Conservation (phyloP, 1,284 basidiomycete species). For the Ustilago shanxiensis region DNA sequence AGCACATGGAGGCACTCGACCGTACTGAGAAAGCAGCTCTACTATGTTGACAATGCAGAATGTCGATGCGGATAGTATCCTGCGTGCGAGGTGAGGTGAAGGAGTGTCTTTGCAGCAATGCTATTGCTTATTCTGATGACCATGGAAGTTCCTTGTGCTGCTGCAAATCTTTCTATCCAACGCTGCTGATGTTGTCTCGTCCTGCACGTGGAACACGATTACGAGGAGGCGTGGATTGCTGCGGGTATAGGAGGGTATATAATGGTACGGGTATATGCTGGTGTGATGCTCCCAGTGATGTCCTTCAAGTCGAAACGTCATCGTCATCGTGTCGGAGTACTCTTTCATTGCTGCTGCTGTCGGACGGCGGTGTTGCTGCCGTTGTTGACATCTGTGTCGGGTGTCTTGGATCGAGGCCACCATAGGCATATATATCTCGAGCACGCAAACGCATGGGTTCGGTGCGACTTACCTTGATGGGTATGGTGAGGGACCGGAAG, state of each 20-base stretch:
- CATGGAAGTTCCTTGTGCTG: not conserved
- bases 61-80: not conserved
- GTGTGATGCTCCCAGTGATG: not conserved
- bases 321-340: conserved; percentile 45
- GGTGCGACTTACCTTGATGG: conserved; percentile 58
- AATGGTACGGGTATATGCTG: not conserved
- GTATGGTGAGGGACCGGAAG: conserved; percentile 38
- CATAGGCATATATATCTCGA: conserved; percentile 46
- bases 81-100: not conserved
- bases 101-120: not conserved
- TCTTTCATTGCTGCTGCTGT: conserved; percentile 20
- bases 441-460: conserved; percentile 42
- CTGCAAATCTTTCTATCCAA: not conserved
- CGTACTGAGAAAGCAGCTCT: not conserved
- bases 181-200: not conserved
- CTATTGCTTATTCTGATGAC: not conserved
- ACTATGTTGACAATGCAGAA: not conserved
- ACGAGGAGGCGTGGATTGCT: not conserved
- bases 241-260: not conserved
- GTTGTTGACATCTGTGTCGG: conserved; percentile 24
- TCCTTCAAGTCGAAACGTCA: conserved; percentile 5
- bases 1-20: too few relatives aligned
- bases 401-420: conserved; percentile 47
- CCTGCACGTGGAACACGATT: not conserved
- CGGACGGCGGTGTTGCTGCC: conserved; percentile 12